Evolutionary conservation across 495 filamentous ascomycete genomes (phyloP).

Genomic region (Penicillium psychrofluorescens): DNA sequence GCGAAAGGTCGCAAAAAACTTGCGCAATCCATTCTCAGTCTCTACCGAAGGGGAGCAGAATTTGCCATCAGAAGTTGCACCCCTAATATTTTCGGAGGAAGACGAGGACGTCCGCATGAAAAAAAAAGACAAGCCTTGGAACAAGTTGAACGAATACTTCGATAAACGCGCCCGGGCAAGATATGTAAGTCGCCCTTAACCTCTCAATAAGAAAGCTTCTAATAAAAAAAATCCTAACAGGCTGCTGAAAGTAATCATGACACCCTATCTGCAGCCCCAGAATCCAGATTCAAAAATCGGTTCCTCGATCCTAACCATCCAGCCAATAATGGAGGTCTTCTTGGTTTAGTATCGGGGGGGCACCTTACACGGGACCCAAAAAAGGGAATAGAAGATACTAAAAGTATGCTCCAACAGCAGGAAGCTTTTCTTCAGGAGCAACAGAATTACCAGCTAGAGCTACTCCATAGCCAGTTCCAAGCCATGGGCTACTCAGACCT

Average conservation of each 20-base stretch:
- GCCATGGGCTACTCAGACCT: not conserved
- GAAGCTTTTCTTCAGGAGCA: not conserved
- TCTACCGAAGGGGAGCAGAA: constrained; percentile 1
- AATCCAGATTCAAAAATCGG: constrained; percentile 27
- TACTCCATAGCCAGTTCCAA: not conserved
- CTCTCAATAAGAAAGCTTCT: not conserved
- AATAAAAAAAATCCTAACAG: not conserved
- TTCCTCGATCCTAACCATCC: constrained; percentile 43
- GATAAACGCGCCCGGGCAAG: constrained; percentile 1
- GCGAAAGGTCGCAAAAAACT: not conserved
- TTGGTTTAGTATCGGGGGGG: constrained; percentile 33
- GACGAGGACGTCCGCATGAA: not conserved
- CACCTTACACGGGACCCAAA: constrained; percentile 5
- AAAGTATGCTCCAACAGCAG: not conserved
- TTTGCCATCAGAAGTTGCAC: not conserved
- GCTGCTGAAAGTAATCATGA: not conserved
- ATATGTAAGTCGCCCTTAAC: not conserved
- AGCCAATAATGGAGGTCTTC: constrained; percentile 30
- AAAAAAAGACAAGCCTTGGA: constrained; percentile 1
- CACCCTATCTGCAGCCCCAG: not conserved
- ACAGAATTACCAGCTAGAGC: not conserved
- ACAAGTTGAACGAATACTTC: constrained; percentile 1
- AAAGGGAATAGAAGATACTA: not conserved
- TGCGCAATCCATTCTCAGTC: not conserved
- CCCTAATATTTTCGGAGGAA: not conserved